These are phyloP conservation scores for Carex sylvatica DNA, from an alignment of 202 grass and related monocot species.

Conservation along the genomic window DNA sequence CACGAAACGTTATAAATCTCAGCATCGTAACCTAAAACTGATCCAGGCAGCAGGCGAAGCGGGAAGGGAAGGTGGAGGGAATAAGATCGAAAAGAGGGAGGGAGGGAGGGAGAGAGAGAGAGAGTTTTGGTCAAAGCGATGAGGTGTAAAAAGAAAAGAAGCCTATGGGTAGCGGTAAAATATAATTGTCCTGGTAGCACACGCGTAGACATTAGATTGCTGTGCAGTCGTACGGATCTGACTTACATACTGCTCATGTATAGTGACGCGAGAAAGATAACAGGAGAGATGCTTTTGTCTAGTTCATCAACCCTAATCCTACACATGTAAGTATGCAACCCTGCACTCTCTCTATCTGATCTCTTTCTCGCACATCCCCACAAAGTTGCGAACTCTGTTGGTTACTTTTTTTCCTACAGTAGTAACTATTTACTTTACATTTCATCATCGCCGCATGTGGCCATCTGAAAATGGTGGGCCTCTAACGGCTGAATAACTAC, in stretches of 20 bases:
- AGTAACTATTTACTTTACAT: slow-evolving; percentile 12
- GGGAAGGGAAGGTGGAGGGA: no score
- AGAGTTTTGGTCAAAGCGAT: background rate
- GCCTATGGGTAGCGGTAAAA: background rate
- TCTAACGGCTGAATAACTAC: slow-evolving; percentile 28
- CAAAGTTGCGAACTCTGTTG: slow-evolving; percentile 7
- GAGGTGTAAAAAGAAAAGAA: background rate
- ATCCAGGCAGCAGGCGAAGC: no score
- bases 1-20: background rate
- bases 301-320: slow-evolving; percentile 11
- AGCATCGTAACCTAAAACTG: background rate
- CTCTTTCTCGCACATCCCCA: background rate
- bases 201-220: slow-evolving; percentile 21
- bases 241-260: slow-evolving; percentile 24
- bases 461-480: slow-evolving; percentile 5
- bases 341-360: background rate
- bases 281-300: slow-evolving; percentile 10
- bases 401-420: slow-evolving; percentile 18
- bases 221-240: slow-evolving; percentile 27
- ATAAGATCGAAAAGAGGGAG: background rate
- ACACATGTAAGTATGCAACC: background rate
- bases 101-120: background rate
- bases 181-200: slow-evolving; percentile 30
- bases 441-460: slow-evolving; percentile 20
- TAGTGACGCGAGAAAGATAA: slow-evolving; percentile 29